Percentiles rank a stretch among this genome's conserved stretches.
These are phyloP conservation scores for Taiozyma sp. DNA, from an alignment of 1,139 yeast species.

Conservation along the genomic window DNA sequence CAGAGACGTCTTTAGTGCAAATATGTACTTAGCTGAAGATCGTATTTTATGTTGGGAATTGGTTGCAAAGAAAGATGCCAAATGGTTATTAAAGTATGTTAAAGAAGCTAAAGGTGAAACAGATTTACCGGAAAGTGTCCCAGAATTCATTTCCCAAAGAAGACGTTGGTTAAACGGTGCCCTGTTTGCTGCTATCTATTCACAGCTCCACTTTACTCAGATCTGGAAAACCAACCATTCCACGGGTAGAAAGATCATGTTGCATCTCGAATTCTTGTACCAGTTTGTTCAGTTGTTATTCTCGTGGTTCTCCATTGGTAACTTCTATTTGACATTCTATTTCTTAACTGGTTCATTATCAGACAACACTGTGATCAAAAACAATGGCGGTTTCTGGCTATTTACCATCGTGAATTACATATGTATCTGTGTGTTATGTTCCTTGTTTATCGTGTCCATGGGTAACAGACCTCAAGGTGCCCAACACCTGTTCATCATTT, in stretches of 20 bases:
- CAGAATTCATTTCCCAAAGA: slow-evolving; percentile 92
- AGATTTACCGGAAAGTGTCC: slow-evolving; percentile 88
- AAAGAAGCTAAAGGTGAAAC: slow-evolving; percentile 95
- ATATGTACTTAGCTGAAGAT: slow-evolving; percentile 97
- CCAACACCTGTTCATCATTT: slow-evolving; percentile 59
- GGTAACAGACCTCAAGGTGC: slow-evolving; percentile 97
- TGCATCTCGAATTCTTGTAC: slow-evolving; percentile 80
- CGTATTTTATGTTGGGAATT: slow-evolving; percentile 97
- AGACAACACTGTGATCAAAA: slow-evolving; percentile 45
- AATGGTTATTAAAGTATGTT: slow-evolving; percentile 92
- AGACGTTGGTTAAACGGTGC: slow-evolving; percentile 99
- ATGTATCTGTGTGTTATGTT: slow-evolving; percentile 73
- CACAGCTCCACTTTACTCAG: slow-evolving; percentile 72
- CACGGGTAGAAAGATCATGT: slow-evolving; percentile 62
- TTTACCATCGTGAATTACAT: slow-evolving; percentile 83
- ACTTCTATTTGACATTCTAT: slow-evolving; percentile 87
- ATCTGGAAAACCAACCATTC: slow-evolving; percentile 91
- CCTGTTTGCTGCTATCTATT: slow-evolving; percentile 88
- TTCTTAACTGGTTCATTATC: slow-evolving; percentile 87
- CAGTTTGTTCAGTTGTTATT: slow-evolving; percentile 73
- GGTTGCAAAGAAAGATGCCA: slow-evolving; percentile 80
- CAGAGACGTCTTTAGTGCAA: slow-evolving; percentile 86
- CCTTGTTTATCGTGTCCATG: slow-evolving; percentile 86
- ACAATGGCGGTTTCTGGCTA: slow-evolving; percentile 71
- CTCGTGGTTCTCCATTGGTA: slow-evolving; percentile 87